These are phyloP conservation scores for Eutrema heterophyllum DNA, from an alignment of 345 rosid species.

Conservation along the genomic window DNA sequence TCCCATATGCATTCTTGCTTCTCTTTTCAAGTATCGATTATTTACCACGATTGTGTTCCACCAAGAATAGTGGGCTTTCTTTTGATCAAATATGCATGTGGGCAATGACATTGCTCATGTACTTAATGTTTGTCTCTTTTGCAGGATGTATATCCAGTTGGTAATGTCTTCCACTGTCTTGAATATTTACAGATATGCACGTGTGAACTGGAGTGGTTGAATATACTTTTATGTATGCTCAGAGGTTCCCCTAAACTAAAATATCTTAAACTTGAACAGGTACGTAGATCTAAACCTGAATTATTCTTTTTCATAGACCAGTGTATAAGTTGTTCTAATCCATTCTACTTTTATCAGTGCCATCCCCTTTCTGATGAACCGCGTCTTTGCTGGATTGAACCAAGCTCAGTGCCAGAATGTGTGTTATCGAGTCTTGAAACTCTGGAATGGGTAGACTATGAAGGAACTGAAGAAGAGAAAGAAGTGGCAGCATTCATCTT, in stretches of 20 bases:
- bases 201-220: not conserved
- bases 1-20: not conserved
- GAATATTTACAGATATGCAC: not conserved
- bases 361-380: rapidly evolving
- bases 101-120: not conserved
- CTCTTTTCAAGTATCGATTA: no score
- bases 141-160: not conserved
- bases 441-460: no score
- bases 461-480: no score
- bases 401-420: no score
- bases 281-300: not conserved
- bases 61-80: not conserved
- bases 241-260: not conserved
- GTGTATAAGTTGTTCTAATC: not conserved
- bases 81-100: no score
- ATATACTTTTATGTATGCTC: not conserved
- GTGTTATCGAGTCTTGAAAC: no score
- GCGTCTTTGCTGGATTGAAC: no score
- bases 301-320: not conserved
- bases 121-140: not conserved
- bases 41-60: not conserved
- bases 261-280: not conserved
- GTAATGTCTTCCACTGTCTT: not conserved
- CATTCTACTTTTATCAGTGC: not conserved
- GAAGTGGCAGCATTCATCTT: no score